Evolutionary conservation across 805 yeast species (phyloP).

Genomic region (Hanseniaspora lachancei): DNA sequence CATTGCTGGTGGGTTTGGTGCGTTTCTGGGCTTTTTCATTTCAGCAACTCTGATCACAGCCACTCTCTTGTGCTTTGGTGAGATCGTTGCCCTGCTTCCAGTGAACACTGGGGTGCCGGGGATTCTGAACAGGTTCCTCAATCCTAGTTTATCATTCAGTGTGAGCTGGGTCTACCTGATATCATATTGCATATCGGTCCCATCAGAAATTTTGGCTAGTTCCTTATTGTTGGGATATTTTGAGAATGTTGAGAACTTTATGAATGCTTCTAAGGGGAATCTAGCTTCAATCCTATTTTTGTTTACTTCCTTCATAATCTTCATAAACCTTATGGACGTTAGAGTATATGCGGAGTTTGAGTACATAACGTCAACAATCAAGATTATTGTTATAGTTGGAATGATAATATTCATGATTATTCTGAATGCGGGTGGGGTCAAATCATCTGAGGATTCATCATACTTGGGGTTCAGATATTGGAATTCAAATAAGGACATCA

Average conservation of each 20-base stretch:
- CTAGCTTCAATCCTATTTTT: slow-evolving; percentile 44
- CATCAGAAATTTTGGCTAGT: slow-evolving; percentile 71
- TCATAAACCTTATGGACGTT: slow-evolving; percentile 46
- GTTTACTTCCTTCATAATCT: slow-evolving; percentile 30
- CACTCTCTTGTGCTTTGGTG: slow-evolving; percentile 64
- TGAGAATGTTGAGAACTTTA: slow-evolving; percentile 22
- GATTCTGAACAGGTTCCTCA: slow-evolving; percentile 59
- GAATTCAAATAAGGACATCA: slow-evolving; percentile 35
- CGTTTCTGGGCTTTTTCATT: slow-evolving; percentile 50
- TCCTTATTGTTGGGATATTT: slow-evolving; percentile 63
- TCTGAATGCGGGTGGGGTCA: slow-evolving; percentile 45
- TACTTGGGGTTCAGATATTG: slow-evolving; percentile 54
- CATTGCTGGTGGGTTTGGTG: slow-evolving; percentile 67
- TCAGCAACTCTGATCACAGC: slow-evolving; percentile 55
- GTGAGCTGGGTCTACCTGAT: slow-evolving; percentile 64
- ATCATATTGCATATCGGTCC: slow-evolving; percentile 57
- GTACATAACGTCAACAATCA: slow-evolving; percentile 46
- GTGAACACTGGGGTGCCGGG: slow-evolving; percentile 71
- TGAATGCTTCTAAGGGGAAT: slow-evolving; percentile 16
- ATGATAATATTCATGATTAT: slow-evolving; percentile 50
- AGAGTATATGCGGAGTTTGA: slow-evolving; percentile 64
- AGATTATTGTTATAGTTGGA: slow-evolving; percentile 37
- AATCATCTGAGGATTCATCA: slow-evolving; percentile 26
- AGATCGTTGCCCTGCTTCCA: slow-evolving; percentile 67
- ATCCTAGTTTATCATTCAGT: slow-evolving; percentile 65